A percentile compares a stretch with the other conserved stretches of the same genome.
These are phyloP conservation scores for Calvatia gigantea DNA, from an alignment of 768 basidiomycete genomes.

Conservation along the genomic window DNA sequence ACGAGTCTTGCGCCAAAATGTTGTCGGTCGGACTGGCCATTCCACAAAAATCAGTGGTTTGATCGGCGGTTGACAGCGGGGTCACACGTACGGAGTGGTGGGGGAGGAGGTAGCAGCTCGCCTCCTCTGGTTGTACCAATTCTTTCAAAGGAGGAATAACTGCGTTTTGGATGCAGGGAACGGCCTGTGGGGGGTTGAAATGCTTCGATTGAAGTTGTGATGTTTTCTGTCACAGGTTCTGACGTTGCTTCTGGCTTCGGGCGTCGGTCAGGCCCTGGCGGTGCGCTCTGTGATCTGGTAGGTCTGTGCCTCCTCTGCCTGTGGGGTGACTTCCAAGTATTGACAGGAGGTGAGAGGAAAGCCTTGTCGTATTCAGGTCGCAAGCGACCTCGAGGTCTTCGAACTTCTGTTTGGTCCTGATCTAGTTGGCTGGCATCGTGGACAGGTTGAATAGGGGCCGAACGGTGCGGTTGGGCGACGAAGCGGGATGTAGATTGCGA, in stretches of 20 bases:
- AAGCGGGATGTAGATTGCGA: conserved; percentile 18
- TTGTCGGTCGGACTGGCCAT: conserved; percentile 67
- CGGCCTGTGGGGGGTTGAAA: conserved; percentile 9
- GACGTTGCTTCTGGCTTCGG: conserved; percentile 1
- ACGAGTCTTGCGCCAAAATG: conserved; percentile 75
- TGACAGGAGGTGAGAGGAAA: conserved; percentile 45
- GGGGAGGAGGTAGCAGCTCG: conserved; percentile 56
- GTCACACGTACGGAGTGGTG: conserved; percentile 55
- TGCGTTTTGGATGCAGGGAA: conserved; percentile 22
- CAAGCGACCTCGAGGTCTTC: conserved; percentile 13
- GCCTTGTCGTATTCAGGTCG: conserved; percentile 23
- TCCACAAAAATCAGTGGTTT: neutral
- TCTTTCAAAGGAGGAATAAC: conserved; percentile 25
- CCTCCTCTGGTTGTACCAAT: conserved; percentile 32
- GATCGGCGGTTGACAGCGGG: neutral
- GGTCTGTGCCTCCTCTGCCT: conserved; percentile 34
- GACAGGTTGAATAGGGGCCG: conserved; percentile 24
- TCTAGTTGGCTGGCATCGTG: conserved; percentile 43
- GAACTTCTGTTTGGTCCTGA: conserved; percentile 23
- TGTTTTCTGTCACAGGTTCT: conserved; percentile 10
- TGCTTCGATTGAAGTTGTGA: conserved; percentile 14
- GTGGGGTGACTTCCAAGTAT: conserved; percentile 40
- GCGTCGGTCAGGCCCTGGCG: conserved; percentile 31
- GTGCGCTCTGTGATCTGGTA: conserved; percentile 46
- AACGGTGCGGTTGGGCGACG: conserved; percentile 11